Evolutionary conservation across 805 yeast genomes (phyloP), one percentile per base, ranked within the genome.

Genomic region (Yamadazyma tumulicola): DNA sequence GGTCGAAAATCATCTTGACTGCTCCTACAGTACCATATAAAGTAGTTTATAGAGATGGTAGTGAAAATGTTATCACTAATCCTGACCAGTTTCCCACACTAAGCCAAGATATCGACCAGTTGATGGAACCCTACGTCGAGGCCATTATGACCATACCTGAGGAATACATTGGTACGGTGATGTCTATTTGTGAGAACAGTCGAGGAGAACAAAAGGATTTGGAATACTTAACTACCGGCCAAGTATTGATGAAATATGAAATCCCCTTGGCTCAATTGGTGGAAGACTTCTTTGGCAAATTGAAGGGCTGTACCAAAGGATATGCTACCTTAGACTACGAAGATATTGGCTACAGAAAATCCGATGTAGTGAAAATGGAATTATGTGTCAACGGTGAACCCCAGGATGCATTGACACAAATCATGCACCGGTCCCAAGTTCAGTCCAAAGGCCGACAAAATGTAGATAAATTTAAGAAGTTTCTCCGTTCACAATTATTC

Each of bases 21-120:
- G 89, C 95, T 7, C 97, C 98, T 1, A 89, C 97, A 0, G 98
- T 91, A 9, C 97, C 97, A 0, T 93, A 89, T 55, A 77, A 81
- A 48, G 65, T 93, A 9, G 69, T 76, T n/a, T 79, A 74, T 51
- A 67, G 65, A 31, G 80, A 84, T 46, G 95, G 87, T 0, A 59
- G 57, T 0, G 85, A 78, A 39, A 60, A 69, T 38, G 69, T 81
- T 11, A 73, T 93, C 39, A 82, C 93, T 2, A 93, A 91, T 51
- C 97, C 98, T 0, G 93, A 87, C 51, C 93, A 87, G 33, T 91
- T 91, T 58, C 97, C 97, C 0, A 56, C 57, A 5, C 62, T 67
- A 31, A 65, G 72, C 4, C 58, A 64, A n/a, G 67, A 67, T 39
- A 75, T 82, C 23, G 69, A 67, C 27, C 55, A 59, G 39, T 57